Evolutionary conservation across 192 early-diverging fungal genomes (phyloP).

Genomic region (Obelidium mucronatum): DNA sequence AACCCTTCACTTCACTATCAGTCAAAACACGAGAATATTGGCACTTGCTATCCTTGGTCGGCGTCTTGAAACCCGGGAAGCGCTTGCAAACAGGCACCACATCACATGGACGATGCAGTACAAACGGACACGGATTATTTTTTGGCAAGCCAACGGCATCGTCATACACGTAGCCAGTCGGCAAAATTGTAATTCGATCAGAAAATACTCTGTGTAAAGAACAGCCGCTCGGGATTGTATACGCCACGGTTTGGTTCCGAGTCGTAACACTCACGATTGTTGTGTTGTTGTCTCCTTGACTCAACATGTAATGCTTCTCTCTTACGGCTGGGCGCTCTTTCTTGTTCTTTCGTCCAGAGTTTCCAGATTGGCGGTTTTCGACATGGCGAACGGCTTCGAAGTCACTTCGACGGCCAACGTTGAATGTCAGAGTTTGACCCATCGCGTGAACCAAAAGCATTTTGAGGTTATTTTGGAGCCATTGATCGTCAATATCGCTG

Average conservation of each 20-base stretch:
- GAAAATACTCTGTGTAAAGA: background rate
- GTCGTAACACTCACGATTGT: background rate
- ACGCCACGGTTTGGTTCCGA: background rate
- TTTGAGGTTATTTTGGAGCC: no score
- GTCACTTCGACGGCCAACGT: no score
- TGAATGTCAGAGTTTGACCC: background rate
- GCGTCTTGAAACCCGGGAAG: background rate
- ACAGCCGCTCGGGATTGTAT: background rate
- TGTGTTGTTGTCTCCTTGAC: background rate
- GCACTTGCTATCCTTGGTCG: background rate
- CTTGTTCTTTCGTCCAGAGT: no score
- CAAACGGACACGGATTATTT: background rate
- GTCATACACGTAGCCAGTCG: background rate
- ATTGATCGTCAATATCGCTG: no score
- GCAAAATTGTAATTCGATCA: background rate
- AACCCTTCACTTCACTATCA: background rate
- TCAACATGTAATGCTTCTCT: background rate
- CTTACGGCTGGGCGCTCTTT: no score
- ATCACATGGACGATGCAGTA: background rate
- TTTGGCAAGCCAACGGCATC: background rate
- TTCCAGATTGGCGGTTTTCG: no score
- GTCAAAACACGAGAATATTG: conserved; percentile 3
- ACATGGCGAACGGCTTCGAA: no score
- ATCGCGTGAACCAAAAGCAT: background rate
- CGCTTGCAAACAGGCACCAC: background rate